phyloP scores from a whole-genome alignment of 2,329 filamentous ascomycete species.

The Pseudogymnoascus sp. region DNA sequence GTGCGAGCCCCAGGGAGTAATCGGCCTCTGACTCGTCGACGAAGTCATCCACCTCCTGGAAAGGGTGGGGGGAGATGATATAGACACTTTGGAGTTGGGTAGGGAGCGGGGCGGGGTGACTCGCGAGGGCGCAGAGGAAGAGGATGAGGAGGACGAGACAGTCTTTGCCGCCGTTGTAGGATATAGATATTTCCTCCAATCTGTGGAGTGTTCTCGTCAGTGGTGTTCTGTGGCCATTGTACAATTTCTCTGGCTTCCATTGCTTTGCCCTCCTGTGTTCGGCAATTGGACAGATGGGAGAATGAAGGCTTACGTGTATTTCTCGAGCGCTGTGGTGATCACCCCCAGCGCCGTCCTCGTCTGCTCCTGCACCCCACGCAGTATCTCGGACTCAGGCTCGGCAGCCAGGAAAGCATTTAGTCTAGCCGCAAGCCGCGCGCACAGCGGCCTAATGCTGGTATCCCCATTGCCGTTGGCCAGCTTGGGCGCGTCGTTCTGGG shows the following conservation, averaged over 20 bases:
- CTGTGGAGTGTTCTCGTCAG: constrained; percentile 36
- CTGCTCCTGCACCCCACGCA: constrained; percentile 56
- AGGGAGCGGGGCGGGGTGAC: constrained; percentile 30
- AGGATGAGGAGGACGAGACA: constrained; percentile 87
- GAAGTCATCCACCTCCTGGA: constrained; percentile 79
- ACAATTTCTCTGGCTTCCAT: constrained; percentile 1
- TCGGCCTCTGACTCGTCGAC: constrained; percentile 56
- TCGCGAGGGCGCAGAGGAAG: constrained; percentile 59
- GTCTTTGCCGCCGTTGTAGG: constrained; percentile 97
- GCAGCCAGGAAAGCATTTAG: constrained; percentile 26
- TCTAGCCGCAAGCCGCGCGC: constrained; percentile 20
- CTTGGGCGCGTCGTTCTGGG: neutral
- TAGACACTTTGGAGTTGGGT: constrained; percentile 69
- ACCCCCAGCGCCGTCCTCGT: constrained; percentile 65
- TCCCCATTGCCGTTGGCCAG: constrained; percentile 7
- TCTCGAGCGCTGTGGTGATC: constrained; percentile 65
- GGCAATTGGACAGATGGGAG: constrained; percentile 4
- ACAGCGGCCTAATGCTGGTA: constrained; percentile 22
- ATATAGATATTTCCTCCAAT: constrained; percentile 72
- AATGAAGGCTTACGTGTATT: constrained; percentile 57
- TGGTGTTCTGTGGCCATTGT: constrained; percentile 8
- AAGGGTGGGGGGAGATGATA: constrained; percentile 77
- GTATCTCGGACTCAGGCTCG: constrained; percentile 19
- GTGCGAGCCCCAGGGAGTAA: constrained; percentile 70
- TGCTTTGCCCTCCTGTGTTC: neutral